Percentiles rank a stretch among this genome's conserved stretches.
Evolutionary conservation across 1,284 basidiomycete genomes (phyloP).

Genomic region (Pseudozyma hubeiensis): DNA sequence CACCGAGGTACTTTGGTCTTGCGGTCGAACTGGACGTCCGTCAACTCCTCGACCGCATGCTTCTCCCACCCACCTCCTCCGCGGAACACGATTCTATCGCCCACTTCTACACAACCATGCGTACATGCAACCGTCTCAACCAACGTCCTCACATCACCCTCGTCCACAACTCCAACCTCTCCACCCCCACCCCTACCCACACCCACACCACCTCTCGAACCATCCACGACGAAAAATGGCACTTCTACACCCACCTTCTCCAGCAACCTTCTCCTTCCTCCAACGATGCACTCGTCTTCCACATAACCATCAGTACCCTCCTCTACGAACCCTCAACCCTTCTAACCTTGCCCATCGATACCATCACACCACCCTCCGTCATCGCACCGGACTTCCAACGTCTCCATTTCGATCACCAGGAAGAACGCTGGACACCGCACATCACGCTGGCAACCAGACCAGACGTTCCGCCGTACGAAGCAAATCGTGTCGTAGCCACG

Average conservation of each 20-base stretch:
- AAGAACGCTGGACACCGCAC: constrained; percentile 73
- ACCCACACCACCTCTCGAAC: not conserved
- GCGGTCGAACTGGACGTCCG: constrained; percentile 49
- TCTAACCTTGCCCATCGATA: constrained; percentile 16
- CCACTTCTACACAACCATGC: constrained; percentile 27
- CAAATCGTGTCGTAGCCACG: constrained; percentile 73
- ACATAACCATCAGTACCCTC: constrained; percentile 6
- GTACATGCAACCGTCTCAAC: constrained; percentile 73
- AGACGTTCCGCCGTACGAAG: constrained; percentile 78
- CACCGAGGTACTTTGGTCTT: constrained; percentile 56
- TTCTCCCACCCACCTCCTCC: not conserved
- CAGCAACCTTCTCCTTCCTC: not conserved
- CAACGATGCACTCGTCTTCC: not conserved
- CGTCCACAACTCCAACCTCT: constrained; percentile 73
- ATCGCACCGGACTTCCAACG: constrained; percentile 1
- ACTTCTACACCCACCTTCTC: constrained; percentile 23
- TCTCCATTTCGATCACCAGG: constrained; percentile 42
- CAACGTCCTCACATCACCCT: constrained; percentile 84
- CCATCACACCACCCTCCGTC: not conserved
- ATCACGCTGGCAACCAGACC: constrained; percentile 85
- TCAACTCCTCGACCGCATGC: constrained; percentile 12
- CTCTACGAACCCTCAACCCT: constrained; percentile 17
- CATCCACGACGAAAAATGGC: constrained; percentile 17
- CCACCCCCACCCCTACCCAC: not conserved
- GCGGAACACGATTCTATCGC: not conserved